A percentile compares a stretch with the other conserved stretches of the same genome.
phyloP scores from a whole-genome alignment of 306 rosid species.

The Dryas alaskensis region DNA sequence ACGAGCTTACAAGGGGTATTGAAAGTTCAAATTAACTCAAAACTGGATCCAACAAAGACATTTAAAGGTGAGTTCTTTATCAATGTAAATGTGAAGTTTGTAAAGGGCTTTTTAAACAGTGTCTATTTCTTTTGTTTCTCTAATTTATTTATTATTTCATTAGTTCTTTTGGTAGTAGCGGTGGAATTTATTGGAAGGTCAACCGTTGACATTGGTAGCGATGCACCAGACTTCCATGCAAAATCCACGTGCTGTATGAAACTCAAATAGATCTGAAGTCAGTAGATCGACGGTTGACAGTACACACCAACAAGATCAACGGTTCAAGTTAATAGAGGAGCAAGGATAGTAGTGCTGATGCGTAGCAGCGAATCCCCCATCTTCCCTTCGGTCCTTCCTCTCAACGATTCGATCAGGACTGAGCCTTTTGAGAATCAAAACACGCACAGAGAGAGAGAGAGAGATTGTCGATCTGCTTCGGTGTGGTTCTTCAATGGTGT shows the following conservation, averaged over 20 bases:
- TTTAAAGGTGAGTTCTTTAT: no score
- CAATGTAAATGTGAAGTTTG: no score
- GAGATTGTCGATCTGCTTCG: slow-evolving; percentile 31
- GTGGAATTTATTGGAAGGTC: no score
- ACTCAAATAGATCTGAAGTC: neutral
- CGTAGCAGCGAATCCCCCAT: neutral
- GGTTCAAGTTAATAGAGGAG: neutral
- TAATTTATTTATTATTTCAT: no score
- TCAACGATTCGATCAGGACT: neutral
- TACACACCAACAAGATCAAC: neutral
- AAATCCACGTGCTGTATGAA: neutral
- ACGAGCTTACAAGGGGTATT: no score
- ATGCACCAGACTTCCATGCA: neutral
- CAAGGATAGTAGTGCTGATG: neutral
- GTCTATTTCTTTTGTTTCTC: no score
- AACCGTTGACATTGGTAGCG: neutral
- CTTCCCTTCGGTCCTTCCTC: neutral
- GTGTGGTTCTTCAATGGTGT: slow-evolving; percentile 41
- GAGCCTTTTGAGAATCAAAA: neutral
- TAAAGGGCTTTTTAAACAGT: no score
- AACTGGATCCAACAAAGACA: no score
- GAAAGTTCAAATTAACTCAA: no score
- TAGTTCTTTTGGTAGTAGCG: no score
- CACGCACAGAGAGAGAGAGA: slow-evolving; percentile 18
- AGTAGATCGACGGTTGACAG: neutral